Evolutionary conservation across 495 filamentous ascomycete genomes (phyloP), one percentile per base, ranked within the genome.

Genomic region (Aspergillus bridgeri): DNA sequence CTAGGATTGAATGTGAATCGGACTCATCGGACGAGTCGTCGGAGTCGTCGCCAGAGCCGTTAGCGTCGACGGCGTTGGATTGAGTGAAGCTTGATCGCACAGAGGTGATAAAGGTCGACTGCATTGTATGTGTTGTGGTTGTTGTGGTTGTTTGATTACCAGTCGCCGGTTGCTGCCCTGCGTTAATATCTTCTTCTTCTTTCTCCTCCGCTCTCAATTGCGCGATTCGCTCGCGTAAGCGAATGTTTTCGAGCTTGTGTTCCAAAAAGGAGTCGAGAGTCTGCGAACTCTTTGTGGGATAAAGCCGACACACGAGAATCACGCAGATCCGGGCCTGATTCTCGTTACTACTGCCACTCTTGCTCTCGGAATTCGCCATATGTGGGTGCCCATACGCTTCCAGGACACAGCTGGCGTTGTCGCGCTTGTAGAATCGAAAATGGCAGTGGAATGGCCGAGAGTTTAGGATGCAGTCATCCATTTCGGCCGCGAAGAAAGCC

Each of bases 241-340:
- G 84, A 71, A 96, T 92, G 64, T 98, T 97, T 70, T 98, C 94
- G 49, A 98, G 92, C 71, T 97, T 97, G 73, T 97, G 93, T 70
- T 98, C 94, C 15, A 98, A 78, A 60, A 96, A 97, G 0, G 93
- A 95, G 70, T 98, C 92, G 50, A 98, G 73, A 7, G 96, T 77
- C 9, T 82, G 84, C 0, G 90, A 85, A 65, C 91, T 94, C 68
- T 88, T 91, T 48, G 88, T 94, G 6, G 91, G 92, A 70, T 97
- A 96, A 9, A 91, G 94, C 20, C 94, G 82, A 22, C 91, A 86
- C 84, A 96, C 90, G 77, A 98, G 89, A 71, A 98, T 96, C 66
- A 96, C 88, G 18, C 93, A 96, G 61, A 25, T 29, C 48, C 19
- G 29, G 87, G 3, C 85, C 82, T 25, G 84, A 38, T n/a, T 45